A percentile compares a stretch with the other conserved stretches of the same genome.
These are phyloP conservation scores for Lomentospora prolificans DNA, from an alignment of 2,329 filamentous ascomycete genomes.

Conservation along the genomic window DNA sequence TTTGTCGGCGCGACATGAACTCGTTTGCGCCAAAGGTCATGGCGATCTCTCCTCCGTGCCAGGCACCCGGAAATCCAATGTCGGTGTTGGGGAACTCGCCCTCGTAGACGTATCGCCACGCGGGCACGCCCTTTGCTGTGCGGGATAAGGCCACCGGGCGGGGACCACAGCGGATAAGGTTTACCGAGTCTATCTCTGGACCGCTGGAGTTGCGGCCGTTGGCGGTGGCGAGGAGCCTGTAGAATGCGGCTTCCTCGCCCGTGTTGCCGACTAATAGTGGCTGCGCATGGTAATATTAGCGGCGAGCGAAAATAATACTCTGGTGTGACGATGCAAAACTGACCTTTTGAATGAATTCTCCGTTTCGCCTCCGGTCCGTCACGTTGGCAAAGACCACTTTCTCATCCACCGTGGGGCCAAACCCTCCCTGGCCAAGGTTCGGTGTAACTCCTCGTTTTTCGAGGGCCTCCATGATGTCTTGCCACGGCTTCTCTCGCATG, in stretches of 20 bases:
- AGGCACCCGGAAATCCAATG: constrained; percentile 33
- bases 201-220: neutral
- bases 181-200: neutral
- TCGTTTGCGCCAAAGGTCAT: constrained; percentile 33
- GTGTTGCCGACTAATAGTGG: neutral
- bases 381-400: neutral
- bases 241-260: neutral
- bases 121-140: constrained; percentile 21
- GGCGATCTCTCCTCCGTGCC: constrained; percentile 37
- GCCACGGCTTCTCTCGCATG: neutral
- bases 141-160: constrained; percentile 23
- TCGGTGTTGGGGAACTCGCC: constrained; percentile 39
- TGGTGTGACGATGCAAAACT: neutral
- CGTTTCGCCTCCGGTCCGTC: neutral
- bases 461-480: neutral
- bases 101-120: constrained; percentile 37
- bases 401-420: neutral
- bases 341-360: neutral
- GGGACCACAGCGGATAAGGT: neutral
- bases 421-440: neutral
- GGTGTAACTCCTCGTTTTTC: neutral
- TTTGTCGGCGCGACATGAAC: neutral
- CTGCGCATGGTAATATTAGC: neutral
- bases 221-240: neutral
- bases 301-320: neutral